Evolutionary conservation across 345 rosid genomes (phyloP).

Genomic region (Atalantia buxifolia): DNA sequence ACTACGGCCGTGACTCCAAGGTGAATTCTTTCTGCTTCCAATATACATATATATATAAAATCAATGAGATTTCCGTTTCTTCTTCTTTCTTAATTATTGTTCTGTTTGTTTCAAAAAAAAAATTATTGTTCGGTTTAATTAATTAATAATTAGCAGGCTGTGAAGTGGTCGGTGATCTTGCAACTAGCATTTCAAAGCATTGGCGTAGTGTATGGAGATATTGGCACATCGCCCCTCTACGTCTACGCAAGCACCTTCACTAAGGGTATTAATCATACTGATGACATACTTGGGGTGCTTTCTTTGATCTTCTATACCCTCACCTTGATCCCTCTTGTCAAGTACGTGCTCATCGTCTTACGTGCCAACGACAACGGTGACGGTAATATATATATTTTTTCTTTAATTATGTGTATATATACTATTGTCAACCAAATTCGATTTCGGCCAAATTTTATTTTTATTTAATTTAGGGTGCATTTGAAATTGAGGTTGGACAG

Average conservation of each 20-base stretch:
- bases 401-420: too few relatives aligned
- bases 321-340: constrained; percentile 49
- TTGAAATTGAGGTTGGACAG: too few relatives aligned
- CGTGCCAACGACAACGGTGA: constrained; percentile 59
- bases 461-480: too few relatives aligned
- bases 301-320: constrained; percentile 53
- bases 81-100: not conserved
- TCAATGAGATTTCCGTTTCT: not conserved
- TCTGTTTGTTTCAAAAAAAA: too few relatives aligned
- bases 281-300: constrained; percentile 54
- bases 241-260: constrained; percentile 37
- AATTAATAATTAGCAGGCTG: not conserved
- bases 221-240: constrained; percentile 62
- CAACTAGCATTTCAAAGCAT: constrained; percentile 60
- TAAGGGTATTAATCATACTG: constrained; percentile 33
- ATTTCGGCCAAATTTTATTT: too few relatives aligned
- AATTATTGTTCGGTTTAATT: not conserved
- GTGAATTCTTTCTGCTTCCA: constrained; percentile 13
- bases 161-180: constrained; percentile 34
- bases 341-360: constrained; percentile 51
- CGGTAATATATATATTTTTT: constrained; percentile 20
- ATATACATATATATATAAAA: too few relatives aligned
- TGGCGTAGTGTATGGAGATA: constrained; percentile 57
- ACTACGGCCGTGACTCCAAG: constrained; percentile 26
- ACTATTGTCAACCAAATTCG: too few relatives aligned